A percentile compares a stretch with the other conserved stretches of the same genome.
Conservation (phyloP, 805 yeast species). For the Candida andamanensis region DNA sequence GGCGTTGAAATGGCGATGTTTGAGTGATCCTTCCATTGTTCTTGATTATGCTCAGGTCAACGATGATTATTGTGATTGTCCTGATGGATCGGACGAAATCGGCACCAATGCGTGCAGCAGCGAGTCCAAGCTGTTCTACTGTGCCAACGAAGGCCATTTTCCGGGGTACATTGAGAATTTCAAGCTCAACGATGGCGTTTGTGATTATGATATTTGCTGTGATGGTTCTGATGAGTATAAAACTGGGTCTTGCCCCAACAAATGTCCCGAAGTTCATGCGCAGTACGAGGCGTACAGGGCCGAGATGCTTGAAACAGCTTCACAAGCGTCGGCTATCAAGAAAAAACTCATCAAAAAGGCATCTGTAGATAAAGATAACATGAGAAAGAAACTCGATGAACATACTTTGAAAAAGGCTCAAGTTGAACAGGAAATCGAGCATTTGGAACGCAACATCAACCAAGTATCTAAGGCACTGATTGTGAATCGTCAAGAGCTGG, state of each 20-base stretch:
- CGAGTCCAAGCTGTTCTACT: constrained; percentile 47
- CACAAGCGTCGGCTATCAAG: constrained; percentile 5
- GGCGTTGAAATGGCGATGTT: constrained; percentile 54
- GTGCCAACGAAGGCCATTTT: constrained; percentile 68
- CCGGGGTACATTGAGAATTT: constrained; percentile 59
- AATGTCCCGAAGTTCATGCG: constrained; percentile 46
- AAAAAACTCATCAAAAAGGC: constrained; percentile 6
- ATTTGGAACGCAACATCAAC: too few species aligned
- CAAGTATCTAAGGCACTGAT: too few species aligned
- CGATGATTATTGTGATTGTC: constrained; percentile 93
- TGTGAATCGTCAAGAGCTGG: background rate
- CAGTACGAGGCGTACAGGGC: constrained; percentile 20
- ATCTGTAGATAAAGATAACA: constrained; percentile 4
- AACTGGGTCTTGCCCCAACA: constrained; percentile 45
- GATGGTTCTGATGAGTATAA: constrained; percentile 88
- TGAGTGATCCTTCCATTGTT: constrained; percentile 59
- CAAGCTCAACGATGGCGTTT: constrained; percentile 81
- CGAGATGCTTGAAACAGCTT: constrained; percentile 1
- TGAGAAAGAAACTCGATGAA: constrained; percentile 5
- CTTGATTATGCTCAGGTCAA: constrained; percentile 63
- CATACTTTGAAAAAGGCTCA: constrained; percentile 1
- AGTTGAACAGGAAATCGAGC: constrained; percentile 3
- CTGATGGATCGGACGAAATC: constrained; percentile 97
- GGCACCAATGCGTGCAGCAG: constrained; percentile 79
- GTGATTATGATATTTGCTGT: constrained; percentile 87